Conservation (phyloP, 2,329 filamentous ascomycete species). For the Sporothrix pseudoabietina region DNA sequence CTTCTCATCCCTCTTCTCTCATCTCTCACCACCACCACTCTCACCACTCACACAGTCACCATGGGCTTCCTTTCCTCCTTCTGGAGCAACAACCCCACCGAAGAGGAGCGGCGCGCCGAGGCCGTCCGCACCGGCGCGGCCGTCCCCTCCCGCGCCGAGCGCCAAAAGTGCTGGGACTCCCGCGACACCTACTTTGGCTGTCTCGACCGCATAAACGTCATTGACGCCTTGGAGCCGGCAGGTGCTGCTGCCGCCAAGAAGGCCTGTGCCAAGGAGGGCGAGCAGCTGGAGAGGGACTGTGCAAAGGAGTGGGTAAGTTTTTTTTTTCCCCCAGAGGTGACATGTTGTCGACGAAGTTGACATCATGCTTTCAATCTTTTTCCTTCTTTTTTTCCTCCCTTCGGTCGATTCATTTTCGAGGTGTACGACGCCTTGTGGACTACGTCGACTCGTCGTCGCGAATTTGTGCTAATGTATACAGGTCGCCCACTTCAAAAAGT, state of each 20-base stretch:
- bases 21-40: not conserved
- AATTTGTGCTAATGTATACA: conserved; percentile 42
- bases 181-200: conserved; percentile 88
- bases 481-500: conserved; percentile 98
- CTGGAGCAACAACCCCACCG: conserved; percentile 40
- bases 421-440: not conserved
- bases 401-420: not conserved
- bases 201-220: conserved; percentile 76
- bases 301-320: conserved; percentile 82
- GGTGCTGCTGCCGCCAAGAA: conserved; percentile 44
- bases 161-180: conserved; percentile 84
- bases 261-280: conserved; percentile 47
- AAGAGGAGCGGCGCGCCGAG: conserved; percentile 52
- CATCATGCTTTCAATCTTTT: not conserved
- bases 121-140: conserved; percentile 61
- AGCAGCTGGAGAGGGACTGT: conserved; percentile 79
- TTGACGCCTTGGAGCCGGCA: conserved; percentile 63
- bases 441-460: not conserved
- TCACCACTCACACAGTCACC: not conserved
- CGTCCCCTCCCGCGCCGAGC: conserved; percentile 82
- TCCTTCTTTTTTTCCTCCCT: not conserved
- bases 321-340: not conserved
- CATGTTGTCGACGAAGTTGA: not conserved
- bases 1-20: no score
- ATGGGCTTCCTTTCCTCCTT: conserved; percentile 55